These are phyloP conservation scores for Quercus tomentella DNA, from an alignment of 331 rosid species.

Conservation along the genomic window DNA sequence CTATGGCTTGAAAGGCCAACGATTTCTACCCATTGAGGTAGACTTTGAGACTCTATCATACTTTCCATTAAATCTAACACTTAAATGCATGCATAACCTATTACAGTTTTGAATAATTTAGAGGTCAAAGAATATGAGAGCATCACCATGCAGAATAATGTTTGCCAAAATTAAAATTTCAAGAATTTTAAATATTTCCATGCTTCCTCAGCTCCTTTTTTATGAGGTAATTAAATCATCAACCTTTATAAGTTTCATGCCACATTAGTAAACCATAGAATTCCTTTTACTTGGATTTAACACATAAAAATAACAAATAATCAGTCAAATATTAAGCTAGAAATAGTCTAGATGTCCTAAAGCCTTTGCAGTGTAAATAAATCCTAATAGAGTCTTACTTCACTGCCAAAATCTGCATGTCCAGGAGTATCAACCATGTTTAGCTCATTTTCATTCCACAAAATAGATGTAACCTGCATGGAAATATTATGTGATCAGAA, in stretches of 20 bases:
- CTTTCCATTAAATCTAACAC: background rate
- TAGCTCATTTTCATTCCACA: slow-evolving; percentile 87
- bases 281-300: background rate
- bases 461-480: slow-evolving; percentile 71
- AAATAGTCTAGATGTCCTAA: background rate
- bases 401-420: slow-evolving; percentile 98
- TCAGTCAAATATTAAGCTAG: background rate
- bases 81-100: background rate
- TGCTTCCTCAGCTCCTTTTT: background rate
- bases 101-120: background rate
- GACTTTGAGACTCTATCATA: background rate
- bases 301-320: background rate
- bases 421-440: slow-evolving; percentile 99
- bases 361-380: background rate
- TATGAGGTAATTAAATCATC: background rate
- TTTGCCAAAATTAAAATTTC: background rate
- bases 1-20: no score
- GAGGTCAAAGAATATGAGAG: background rate
- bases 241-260: background rate
- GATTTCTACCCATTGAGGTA: background rate
- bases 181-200: background rate
- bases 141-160: background rate
- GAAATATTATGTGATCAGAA: background rate
- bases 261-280: background rate
- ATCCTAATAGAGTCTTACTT: slow-evolving; percentile 39